phyloP scores from a whole-genome alignment of 345 rosid genomes.

The Eucalyptus tenuipes region DNA sequence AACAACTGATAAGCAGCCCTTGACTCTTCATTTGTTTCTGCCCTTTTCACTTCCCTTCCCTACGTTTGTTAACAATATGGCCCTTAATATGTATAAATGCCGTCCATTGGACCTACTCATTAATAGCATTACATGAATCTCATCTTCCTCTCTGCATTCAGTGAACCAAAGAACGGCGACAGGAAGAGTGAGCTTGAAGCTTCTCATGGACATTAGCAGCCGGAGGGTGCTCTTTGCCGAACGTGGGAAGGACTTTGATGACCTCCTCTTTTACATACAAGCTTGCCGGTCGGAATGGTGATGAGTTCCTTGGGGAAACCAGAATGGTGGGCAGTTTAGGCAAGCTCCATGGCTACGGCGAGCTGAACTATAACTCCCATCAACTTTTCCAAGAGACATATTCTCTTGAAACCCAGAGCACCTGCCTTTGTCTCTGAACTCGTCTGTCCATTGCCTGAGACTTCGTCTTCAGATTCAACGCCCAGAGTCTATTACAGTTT shows the following conservation, averaged over 20 bases:
- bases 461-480: not conserved
- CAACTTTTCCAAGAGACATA: not conserved
- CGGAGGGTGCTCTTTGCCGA: not conserved
- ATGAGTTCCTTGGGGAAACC: not conserved
- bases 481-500: not conserved
- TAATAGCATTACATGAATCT: not conserved
- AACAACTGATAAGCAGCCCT: not conserved
- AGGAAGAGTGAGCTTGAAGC: not conserved
- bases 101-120: not conserved
- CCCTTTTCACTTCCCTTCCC: not conserved
- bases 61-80: not conserved
- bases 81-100: not conserved
- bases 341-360: not conserved
- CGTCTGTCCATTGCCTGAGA: not conserved
- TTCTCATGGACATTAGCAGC: not conserved
- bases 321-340: not conserved
- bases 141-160: not conserved
- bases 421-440: not conserved
- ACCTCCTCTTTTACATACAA: not conserved
- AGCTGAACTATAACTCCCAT: not conserved
- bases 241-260: not conserved
- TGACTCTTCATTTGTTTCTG: not conserved
- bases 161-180: not conserved
- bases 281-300: slow-evolving; percentile 3
- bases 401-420: not conserved